A percentile compares a stretch with the other conserved stretches of the same genome.
Evolutionary conservation across 176 grass and related monocot genomes (phyloP).

Genomic region (Olyra latifolia): DNA sequence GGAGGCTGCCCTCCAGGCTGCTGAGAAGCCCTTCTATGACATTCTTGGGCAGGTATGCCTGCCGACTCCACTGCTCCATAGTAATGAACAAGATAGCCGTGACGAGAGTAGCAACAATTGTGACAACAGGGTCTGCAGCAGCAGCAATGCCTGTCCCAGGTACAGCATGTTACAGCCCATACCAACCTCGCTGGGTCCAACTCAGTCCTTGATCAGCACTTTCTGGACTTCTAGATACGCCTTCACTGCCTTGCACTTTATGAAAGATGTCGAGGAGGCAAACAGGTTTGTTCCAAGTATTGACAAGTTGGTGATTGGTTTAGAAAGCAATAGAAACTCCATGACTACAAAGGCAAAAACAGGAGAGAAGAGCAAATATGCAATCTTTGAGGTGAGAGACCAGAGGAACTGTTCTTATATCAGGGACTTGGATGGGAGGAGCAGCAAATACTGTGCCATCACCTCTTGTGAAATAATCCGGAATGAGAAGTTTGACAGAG

Average conservation of each 20-base stretch:
- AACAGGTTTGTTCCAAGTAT: conserved; percentile 41
- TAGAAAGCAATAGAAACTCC: not conserved
- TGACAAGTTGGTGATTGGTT: conserved; percentile 46
- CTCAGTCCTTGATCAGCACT: conserved; percentile 11
- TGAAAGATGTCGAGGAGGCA: conserved; percentile 43
- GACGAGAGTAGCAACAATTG: not conserved
- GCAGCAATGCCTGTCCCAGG: not conserved
- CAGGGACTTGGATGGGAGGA: conserved; percentile 41
- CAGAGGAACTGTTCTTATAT: conserved; percentile 13
- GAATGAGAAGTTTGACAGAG: conserved; percentile 42
- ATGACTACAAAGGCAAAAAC: conserved; percentile 24
- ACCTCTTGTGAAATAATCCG: conserved; percentile 26
- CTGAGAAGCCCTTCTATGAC: conserved; percentile 48
- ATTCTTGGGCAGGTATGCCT: conserved; percentile 38
- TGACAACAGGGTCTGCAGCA: not conserved
- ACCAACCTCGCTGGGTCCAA: not conserved
- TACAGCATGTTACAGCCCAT: not conserved
- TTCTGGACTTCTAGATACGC: not conserved
- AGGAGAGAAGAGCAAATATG: not conserved
- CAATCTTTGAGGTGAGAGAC: not conserved
- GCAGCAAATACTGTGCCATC: conserved; percentile 37
- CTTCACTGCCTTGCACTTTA: conserved; percentile 32
- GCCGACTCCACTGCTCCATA: not conserved
- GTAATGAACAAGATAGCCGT: not conserved
- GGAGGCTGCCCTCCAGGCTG: conserved; percentile 31